Evolutionary conservation across 2,329 filamentous ascomycete species (phyloP).

Genomic region (Acephala macrosclerotiorum): DNA sequence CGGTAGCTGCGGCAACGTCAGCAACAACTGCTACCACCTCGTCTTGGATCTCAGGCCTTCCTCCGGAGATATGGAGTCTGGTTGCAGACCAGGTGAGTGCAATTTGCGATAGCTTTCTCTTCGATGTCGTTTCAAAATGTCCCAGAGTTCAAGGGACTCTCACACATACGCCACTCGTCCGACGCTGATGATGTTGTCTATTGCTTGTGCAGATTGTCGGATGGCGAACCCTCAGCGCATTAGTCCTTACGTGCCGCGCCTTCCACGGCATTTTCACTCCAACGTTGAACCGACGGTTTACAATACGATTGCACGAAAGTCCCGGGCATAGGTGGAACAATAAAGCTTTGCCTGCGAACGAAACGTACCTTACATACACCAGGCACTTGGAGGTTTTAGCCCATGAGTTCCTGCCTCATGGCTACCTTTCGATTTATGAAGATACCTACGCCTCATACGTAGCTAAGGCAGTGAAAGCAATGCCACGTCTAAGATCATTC

Average conservation of each 20-base stretch:
- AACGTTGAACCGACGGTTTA: neutral
- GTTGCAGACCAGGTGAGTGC: neutral
- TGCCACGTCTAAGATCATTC: neutral
- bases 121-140: too few relatives aligned
- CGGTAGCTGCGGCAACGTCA: too few relatives aligned
- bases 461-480: neutral
- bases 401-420: neutral
- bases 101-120: too few relatives aligned
- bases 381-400: neutral
- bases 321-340: too few relatives aligned
- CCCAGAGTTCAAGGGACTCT: too few relatives aligned
- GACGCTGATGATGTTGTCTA: neutral
- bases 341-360: neutral
- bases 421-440: neutral
- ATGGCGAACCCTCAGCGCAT: neutral
- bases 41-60: neutral
- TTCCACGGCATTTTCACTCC: neutral
- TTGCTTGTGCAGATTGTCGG: neutral
- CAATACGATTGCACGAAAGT: neutral
- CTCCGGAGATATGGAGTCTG: neutral
- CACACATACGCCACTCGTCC: too few relatives aligned
- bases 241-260: neutral
- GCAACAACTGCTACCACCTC: too few relatives aligned
- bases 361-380: neutral
- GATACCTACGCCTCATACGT: neutral